Evolutionary conservation across 2,329 filamentous ascomycete species (phyloP).

Genomic region (Hypocreales sp.): DNA sequence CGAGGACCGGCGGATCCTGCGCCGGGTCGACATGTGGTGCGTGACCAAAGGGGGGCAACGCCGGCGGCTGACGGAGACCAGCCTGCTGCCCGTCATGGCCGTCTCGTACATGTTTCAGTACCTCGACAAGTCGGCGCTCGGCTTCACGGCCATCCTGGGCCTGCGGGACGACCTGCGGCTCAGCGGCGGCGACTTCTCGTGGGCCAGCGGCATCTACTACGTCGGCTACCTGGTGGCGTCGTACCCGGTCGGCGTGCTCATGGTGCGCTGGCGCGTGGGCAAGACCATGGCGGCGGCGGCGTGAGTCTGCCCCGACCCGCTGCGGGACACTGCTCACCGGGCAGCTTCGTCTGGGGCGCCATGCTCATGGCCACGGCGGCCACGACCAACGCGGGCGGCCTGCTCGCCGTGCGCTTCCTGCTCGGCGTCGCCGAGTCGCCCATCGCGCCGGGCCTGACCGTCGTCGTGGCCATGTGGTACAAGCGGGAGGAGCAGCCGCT

Average conservation of each 20-base stretch:
- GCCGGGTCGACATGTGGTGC: constrained; percentile 41
- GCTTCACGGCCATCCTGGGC: constrained; percentile 34
- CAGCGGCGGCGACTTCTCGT: constrained; percentile 33
- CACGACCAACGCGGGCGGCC: constrained; percentile 12
- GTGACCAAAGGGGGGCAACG: too few species aligned
- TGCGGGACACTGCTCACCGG: too few species aligned
- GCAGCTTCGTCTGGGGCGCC: constrained; percentile 15
- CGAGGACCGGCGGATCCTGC: constrained; percentile 35
- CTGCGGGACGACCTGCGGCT: constrained; percentile 27
- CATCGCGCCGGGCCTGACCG: constrained; percentile 13
- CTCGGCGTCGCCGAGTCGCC: constrained; percentile 16
- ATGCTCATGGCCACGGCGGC: constrained; percentile 28
- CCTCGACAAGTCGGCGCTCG: constrained; percentile 41
- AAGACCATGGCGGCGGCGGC: constrained; percentile 10
- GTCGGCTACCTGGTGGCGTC: constrained; percentile 28
- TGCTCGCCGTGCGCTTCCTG: constrained; percentile 17
- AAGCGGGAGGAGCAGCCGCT: constrained; percentile 13
- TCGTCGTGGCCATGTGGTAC: constrained; percentile 19
- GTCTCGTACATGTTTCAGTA: constrained; percentile 43
- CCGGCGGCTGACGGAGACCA: too few species aligned
- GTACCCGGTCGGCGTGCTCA: constrained; percentile 10
- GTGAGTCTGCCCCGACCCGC: constrained; percentile 3
- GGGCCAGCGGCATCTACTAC: constrained; percentile 34
- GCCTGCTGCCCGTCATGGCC: constrained; percentile 35
- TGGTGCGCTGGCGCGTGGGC: constrained; percentile 11